Base-by-base conservation (phyloP, 345 rosid species). In the Eucalyptus curtisii region DNA sequence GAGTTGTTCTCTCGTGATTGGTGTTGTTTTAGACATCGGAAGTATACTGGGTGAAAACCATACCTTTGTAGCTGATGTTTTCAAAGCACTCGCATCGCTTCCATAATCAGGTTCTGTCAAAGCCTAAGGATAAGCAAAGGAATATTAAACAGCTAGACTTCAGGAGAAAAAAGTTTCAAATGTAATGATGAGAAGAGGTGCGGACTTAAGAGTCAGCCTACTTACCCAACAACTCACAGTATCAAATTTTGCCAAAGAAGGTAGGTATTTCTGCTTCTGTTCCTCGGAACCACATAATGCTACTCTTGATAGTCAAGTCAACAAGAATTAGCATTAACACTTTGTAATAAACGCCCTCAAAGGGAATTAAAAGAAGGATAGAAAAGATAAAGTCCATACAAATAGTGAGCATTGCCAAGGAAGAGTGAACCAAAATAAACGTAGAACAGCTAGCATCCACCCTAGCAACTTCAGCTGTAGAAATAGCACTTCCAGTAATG, bases 371-470 rank as follows among this genome's bases (percentile, higher is more conserved):
- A 8, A 68, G 71, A 40, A 48, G 87, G n/a, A 86, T 24, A 22
- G 37, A 49, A 33, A 86, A 19, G 20, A 24, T 22, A 33, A 52
- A 86, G 59, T 61, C 81, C 93, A 91, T 88, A 97, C 99, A 98
- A 76, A 98, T 97, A n/a, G 97, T 97, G 68, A 98, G 99, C 99
- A 98, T 97, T 49, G 94, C 99, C 91, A 98, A 88, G 89, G 97
- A 96, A 61, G 97, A 94, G 91, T 96, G 99, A 94, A 94, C 99
- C 95, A 98, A 92, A 87, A 95, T 87, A 93, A 97, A 98, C 53
- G 99, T 96, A 40, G 95, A 92, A 91, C 96, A 95, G 89, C 99
- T 98, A 25, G 99, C 99, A 95, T 98, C 99, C 90, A 98, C 99
- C 94, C 99, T 93, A 88, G 99, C 96, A 86, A 98, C 49, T 91